These are phyloP conservation scores for Calycina herbarum DNA, from an alignment of 2,329 filamentous ascomycete species.

Conservation along the genomic window DNA sequence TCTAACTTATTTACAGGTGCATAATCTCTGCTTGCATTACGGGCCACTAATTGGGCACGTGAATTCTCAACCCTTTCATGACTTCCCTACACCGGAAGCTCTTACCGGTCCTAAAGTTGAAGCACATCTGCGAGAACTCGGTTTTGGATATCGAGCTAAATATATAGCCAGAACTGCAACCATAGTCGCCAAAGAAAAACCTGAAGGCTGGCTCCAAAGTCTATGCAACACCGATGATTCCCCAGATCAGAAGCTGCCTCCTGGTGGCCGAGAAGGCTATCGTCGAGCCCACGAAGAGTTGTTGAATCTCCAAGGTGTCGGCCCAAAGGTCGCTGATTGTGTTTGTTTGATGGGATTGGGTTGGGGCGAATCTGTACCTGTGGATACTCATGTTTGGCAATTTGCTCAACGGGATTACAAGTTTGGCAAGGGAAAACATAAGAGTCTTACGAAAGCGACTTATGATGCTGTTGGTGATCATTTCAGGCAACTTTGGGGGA, in stretches of 20 bases:
- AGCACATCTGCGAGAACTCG: constrained; percentile 73
- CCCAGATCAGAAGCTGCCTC: constrained; percentile 46
- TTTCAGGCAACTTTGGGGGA: constrained; percentile 86
- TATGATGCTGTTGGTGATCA: constrained; percentile 90
- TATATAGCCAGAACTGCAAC: constrained; percentile 86
- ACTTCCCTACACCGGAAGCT: constrained; percentile 77
- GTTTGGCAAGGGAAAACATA: constrained; percentile 79
- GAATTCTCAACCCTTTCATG: constrained; percentile 73
- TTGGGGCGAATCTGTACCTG: constrained; percentile 92
- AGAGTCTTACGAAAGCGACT: constrained; percentile 82
- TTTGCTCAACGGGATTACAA: constrained; percentile 96
- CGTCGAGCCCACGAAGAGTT: constrained; percentile 82
- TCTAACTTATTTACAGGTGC: constrained; percentile 50
- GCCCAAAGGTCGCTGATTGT: constrained; percentile 95
- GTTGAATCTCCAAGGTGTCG: constrained; percentile 79
- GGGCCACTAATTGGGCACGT: constrained; percentile 73
- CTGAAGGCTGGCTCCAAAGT: constrained; percentile 72
- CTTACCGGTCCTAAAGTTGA: constrained; percentile 78
- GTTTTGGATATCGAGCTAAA: constrained; percentile 92
- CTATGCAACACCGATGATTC: constrained; percentile 79
- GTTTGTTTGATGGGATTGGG: constrained; percentile 95
- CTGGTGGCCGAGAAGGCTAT: constrained; percentile 55
- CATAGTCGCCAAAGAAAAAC: constrained; percentile 67
- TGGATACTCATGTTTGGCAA: constrained; percentile 98
- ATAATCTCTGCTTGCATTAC: constrained; percentile 86